phyloP scores from a whole-genome alignment of 306 rosid genomes.

The Fagus crenata region DNA sequence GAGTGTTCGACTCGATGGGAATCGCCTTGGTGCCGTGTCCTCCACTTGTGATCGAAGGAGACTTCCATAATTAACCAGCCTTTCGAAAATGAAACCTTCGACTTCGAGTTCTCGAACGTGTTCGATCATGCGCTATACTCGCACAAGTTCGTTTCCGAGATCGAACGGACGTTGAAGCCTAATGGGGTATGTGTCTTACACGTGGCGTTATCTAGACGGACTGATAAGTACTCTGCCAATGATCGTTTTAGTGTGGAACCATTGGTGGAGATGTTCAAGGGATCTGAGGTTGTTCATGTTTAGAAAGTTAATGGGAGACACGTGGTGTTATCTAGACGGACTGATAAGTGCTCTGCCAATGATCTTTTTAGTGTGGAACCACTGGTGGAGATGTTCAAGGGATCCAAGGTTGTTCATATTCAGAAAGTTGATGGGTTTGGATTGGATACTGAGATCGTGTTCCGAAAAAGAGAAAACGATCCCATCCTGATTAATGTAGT shows the following conservation, averaged over 20 bases:
- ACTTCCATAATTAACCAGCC: conserved; percentile 68
- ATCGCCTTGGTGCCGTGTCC: conserved; percentile 84
- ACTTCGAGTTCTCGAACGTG: conserved; percentile 92
- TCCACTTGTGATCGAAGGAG: conserved; percentile 73
- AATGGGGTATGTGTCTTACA: conserved; percentile 75
- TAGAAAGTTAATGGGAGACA: conserved; percentile 52
- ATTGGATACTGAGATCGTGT: conserved; percentile 72
- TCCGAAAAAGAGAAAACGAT: conserved; percentile 38
- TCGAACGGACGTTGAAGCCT: conserved; percentile 77
- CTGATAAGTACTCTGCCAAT: conserved; percentile 87
- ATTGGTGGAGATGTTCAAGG: conserved; percentile 53
- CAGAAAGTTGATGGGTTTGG: conserved; percentile 76
- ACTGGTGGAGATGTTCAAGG: conserved; percentile 51
- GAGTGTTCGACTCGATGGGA: conserved; percentile 65
- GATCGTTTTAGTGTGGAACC: conserved; percentile 70
- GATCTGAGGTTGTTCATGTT: conserved; percentile 52
- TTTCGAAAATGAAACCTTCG: conserved; percentile 53
- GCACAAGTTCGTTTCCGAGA: conserved; percentile 64
- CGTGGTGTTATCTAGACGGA: conserved; percentile 31
- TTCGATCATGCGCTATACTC: conserved; percentile 94
- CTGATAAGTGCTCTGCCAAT: conserved; percentile 86
- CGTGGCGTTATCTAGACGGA: conserved; percentile 53
- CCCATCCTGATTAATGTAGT: no score
- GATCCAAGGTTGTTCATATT: conserved; percentile 52
- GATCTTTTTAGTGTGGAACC: conserved; percentile 71